These are phyloP conservation scores for Dothidotthia symphoricarpi DNA, from an alignment of 2,329 filamentous ascomycete genomes.

Conservation along the genomic window DNA sequence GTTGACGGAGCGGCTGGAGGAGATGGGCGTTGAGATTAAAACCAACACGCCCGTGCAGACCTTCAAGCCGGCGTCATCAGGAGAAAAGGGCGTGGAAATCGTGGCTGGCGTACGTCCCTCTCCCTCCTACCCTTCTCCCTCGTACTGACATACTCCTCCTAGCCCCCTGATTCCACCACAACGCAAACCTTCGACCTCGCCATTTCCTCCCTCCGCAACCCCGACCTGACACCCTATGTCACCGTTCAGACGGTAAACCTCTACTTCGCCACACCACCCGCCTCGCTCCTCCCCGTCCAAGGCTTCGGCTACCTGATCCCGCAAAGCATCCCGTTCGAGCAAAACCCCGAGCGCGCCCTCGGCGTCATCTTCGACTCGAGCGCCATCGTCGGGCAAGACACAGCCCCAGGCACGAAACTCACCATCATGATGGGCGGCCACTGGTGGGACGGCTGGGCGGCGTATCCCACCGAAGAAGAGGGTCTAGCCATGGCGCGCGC, in stretches of 20 bases:
- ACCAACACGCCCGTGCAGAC: slow-evolving; percentile 31
- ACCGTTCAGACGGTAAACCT: slow-evolving; percentile 92
- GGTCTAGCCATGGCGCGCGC: slow-evolving; percentile 68
- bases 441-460: slow-evolving; percentile 71
- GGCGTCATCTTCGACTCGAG: slow-evolving; percentile 92
- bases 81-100: slow-evolving; percentile 21
- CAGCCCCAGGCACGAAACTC: slow-evolving; percentile 70
- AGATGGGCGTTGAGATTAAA: slow-evolving; percentile 42
- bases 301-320: slow-evolving; percentile 95
- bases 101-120: slow-evolving; percentile 21
- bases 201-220: slow-evolving; percentile 36
- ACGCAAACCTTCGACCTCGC: slow-evolving; percentile 30
- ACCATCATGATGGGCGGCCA: slow-evolving; percentile 95
- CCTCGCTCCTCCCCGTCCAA: slow-evolving; percentile 59
- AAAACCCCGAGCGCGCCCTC: slow-evolving; percentile 80
- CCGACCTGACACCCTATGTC: slow-evolving; percentile 61
- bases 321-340: slow-evolving; percentile 62
- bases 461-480: slow-evolving; percentile 63
- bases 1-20: slow-evolving; percentile 39
- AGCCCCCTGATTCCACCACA: slow-evolving; percentile 14
- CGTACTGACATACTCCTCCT: slow-evolving; percentile 10
- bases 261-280: slow-evolving; percentile 64
- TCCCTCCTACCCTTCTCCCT: neutral
- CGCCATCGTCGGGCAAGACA: slow-evolving; percentile 57
- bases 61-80: slow-evolving; percentile 15